These are phyloP conservation scores for Melanopsichium pennsylvanicum DNA, from an alignment of 1,284 basidiomycete species.

Conservation along the genomic window DNA sequence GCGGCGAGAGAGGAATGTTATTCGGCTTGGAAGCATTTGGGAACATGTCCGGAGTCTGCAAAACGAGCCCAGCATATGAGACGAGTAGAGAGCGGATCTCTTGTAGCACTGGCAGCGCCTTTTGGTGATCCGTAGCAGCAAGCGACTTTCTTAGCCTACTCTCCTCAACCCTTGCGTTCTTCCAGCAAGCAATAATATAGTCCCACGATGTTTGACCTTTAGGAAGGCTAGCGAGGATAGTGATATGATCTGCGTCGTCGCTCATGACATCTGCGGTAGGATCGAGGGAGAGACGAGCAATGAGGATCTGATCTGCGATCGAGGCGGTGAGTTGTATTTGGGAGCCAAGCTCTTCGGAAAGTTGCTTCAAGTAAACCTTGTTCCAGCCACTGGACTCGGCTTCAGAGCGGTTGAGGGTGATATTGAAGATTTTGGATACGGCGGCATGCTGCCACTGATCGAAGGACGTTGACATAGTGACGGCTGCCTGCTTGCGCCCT, in stretches of 20 bases:
- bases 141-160: conserved; percentile 66
- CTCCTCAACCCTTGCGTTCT: conserved; percentile 65
- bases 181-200: conserved; percentile 91
- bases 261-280: conserved; percentile 76
- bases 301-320: conserved; percentile 80
- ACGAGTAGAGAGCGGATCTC: conserved; percentile 72
- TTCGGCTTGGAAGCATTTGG: conserved; percentile 67
- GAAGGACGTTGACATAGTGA: conserved; percentile 29
- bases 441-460: conserved; percentile 77
- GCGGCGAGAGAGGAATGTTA: conserved; percentile 68
- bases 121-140: conserved; percentile 74
- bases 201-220: conserved; percentile 84
- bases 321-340: conserved; percentile 69
- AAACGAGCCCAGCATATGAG: conserved; percentile 85
- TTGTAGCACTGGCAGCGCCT: conserved; percentile 59
- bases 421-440: conserved; percentile 75
- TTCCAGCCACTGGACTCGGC: conserved; percentile 77
- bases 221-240: conserved; percentile 81
- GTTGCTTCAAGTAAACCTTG: conserved; percentile 81
- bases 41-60: conserved; percentile 92
- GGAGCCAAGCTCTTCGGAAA: conserved; percentile 76
- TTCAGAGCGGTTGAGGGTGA: conserved; percentile 79
- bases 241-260: conserved; percentile 81
- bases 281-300: conserved; percentile 85
- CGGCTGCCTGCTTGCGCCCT: neutral